These are phyloP conservation scores for Paraconiothyrium brasiliense DNA, from an alignment of 2,329 filamentous ascomycete genomes.

Conservation along the genomic window DNA sequence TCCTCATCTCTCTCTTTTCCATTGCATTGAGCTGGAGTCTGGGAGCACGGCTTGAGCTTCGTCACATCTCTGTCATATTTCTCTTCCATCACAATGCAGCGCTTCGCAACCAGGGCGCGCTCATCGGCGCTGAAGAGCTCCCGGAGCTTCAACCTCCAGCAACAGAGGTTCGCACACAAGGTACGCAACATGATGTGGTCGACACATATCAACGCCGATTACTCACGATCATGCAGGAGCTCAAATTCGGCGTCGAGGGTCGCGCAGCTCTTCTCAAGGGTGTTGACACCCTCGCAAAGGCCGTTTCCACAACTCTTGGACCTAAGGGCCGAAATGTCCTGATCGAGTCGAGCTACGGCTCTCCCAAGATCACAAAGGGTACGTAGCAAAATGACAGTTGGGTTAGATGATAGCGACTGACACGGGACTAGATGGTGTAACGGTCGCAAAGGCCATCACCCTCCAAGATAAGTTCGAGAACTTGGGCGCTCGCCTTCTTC, in stretches of 20 bases:
- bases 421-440: slow-evolving; percentile 58
- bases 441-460: slow-evolving; percentile 77
- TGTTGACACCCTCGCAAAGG: slow-evolving; percentile 96
- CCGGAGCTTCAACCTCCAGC: slow-evolving; percentile 76
- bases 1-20: slow-evolving; percentile 40
- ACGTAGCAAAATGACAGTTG: slow-evolving; percentile 30
- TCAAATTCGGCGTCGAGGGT: slow-evolving; percentile 97
- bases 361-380: slow-evolving; percentile 99
- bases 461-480: slow-evolving; percentile 99
- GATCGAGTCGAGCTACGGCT: slow-evolving; percentile 98
- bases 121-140: slow-evolving; percentile 77
- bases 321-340: slow-evolving; percentile 98
- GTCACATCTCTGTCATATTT: slow-evolving; percentile 26
- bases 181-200: slow-evolving; percentile 60
- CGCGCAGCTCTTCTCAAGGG: slow-evolving; percentile 88
- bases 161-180: slow-evolving; percentile 98
- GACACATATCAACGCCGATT: slow-evolving; percentile 32
- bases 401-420: slow-evolving; percentile 25
- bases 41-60: slow-evolving; percentile 44
- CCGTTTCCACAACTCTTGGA: slow-evolving; percentile 93
- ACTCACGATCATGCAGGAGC: slow-evolving; percentile 68
- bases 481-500: slow-evolving; percentile 93
- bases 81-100: slow-evolving; percentile 78
- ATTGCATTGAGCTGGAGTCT: slow-evolving; percentile 49
- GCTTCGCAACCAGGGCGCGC: slow-evolving; percentile 82